A percentile compares a stretch with the other conserved stretches of the same genome.
phyloP scores from a whole-genome alignment of 306 rosid species.

The Carpinus fangiana region DNA sequence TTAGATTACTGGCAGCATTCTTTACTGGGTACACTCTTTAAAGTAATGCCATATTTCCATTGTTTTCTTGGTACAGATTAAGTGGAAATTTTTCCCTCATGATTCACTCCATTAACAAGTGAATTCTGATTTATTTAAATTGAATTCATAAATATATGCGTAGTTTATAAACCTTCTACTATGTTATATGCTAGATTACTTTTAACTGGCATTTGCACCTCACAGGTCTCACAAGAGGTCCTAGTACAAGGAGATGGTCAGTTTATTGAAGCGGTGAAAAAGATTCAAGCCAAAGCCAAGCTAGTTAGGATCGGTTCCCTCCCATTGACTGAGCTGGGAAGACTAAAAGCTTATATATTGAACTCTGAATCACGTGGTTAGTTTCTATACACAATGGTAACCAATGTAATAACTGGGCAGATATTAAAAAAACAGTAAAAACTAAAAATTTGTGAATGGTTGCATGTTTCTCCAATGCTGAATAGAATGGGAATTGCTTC shows the following conservation, averaged over 20 bases:
- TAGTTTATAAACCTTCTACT: neutral
- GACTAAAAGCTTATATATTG: slow-evolving; percentile 60
- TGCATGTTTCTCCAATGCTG: slow-evolving; percentile 4
- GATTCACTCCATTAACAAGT: neutral
- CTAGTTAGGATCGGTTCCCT: slow-evolving; percentile 67
- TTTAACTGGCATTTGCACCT: slow-evolving; percentile 20
- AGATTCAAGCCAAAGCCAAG: slow-evolving; percentile 67
- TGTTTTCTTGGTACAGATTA: neutral
- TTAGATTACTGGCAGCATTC: neutral
- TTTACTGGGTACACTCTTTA: neutral
- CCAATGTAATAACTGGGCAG: slow-evolving; percentile 3
- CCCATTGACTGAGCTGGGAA: slow-evolving; percentile 71
- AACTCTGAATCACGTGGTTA: slow-evolving; percentile 58
- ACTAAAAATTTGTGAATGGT: no score
- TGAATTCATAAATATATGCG: neutral
- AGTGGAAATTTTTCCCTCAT: neutral
- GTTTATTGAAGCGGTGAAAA: slow-evolving; percentile 48
- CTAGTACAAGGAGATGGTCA: slow-evolving; percentile 41
- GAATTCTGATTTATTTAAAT: neutral
- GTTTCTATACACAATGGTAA: slow-evolving; percentile 17
- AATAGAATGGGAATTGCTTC: slow-evolving; percentile 12
- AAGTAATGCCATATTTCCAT: neutral
- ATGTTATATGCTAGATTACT: slow-evolving; percentile 5
- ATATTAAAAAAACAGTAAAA: neutral
- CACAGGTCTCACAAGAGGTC: slow-evolving; percentile 64